These are phyloP conservation scores for Gyrodon lividus DNA, from an alignment of 768 basidiomycete species.

Conservation along the genomic window DNA sequence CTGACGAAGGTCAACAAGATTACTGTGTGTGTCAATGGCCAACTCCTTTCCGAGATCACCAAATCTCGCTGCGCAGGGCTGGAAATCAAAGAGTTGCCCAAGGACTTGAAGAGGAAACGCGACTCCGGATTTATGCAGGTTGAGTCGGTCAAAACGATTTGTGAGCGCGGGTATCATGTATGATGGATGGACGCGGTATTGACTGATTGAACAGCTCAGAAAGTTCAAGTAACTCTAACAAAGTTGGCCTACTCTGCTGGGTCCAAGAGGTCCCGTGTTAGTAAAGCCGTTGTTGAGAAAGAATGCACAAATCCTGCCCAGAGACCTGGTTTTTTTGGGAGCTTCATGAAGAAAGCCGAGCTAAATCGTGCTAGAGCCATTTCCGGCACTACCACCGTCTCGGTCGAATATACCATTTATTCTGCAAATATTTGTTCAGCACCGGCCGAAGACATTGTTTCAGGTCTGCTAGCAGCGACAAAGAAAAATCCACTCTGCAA, in stretches of 20 bases:
- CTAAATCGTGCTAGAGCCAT: background rate
- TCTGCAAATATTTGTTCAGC: slow-evolving; percentile 46
- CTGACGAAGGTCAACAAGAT: slow-evolving; percentile 36
- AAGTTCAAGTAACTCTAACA: slow-evolving; percentile 75
- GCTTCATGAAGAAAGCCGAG: background rate
- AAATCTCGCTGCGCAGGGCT: background rate
- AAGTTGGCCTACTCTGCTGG: slow-evolving; percentile 71
- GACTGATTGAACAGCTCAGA: slow-evolving; percentile 46
- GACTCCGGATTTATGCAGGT: slow-evolving; percentile 64
- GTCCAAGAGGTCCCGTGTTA: slow-evolving; percentile 47
- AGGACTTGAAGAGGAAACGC: slow-evolving; percentile 33
- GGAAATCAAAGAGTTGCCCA: background rate
- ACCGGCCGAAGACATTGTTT: slow-evolving; percentile 56
- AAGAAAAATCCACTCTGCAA: slow-evolving; percentile 84
- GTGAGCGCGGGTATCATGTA: background rate
- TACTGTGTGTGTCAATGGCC: slow-evolving; percentile 5
- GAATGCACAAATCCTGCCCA: background rate
- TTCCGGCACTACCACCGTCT: background rate
- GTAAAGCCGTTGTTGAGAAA: slow-evolving; percentile 10
- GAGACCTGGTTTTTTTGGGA: slow-evolving; percentile 3
- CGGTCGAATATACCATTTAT: slow-evolving; percentile 10
- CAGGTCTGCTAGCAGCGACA: slow-evolving; percentile 79
- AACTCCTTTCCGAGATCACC: slow-evolving; percentile 1
- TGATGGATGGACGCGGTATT: background rate
- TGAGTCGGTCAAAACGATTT: slow-evolving; percentile 1